Base-by-base conservation (phyloP, 495 filamentous ascomycete genomes). In the Xylaria cubensis region DNA sequence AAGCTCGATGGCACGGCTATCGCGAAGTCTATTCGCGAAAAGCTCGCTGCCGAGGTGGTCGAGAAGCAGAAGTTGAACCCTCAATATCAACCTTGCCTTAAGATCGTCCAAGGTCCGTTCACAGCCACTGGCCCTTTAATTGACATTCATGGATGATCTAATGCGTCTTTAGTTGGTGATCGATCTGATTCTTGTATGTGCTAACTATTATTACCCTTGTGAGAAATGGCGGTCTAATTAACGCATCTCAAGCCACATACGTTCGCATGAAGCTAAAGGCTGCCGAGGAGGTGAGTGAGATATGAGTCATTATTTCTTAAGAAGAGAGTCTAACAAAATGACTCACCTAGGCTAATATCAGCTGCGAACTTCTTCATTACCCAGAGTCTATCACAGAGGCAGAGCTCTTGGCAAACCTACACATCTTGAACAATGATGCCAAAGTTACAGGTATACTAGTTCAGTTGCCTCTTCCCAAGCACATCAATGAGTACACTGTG, bases 201-300 rank as follows among this genome's bases (percentile, higher is more conserved):
- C 67, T 72, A 70, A 75, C 64, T 72, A 70, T 51, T 13, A 13
- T 51, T 6, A 13, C 67, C 48, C 21, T 34, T 12, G 6, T 73
- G 69, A 21, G 41, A 34, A 67, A 53, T 70, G 67, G 13, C 46
- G 59, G 58, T 67, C 79, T 78, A 78, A 82, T 78, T 66, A 74
- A 76, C 67, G 48, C 55, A 65, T 74, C 75, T 74, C 61, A 76
- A 96, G 93, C 92, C 79, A 98, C 96, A 50, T 99, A 99, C 93
- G 95, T 99, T 81, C 94, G 94, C 84, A 99, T 99, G 96, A 99
- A 99, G 84, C 82, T 98, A 77, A 98, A 97, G 86, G 96, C 96
- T 69, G 96, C 96, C 39, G 88, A 95, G 80, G 95, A 99, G 88
- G 93, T 95, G 84, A 64, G 78, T 72, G 74, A 17, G 29, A 21